A percentile compares a stretch with the other conserved stretches of the same genome.
These are phyloP conservation scores for Lasiosphaeria hispida DNA, from an alignment of 495 filamentous ascomycete genomes.

Conservation along the genomic window DNA sequence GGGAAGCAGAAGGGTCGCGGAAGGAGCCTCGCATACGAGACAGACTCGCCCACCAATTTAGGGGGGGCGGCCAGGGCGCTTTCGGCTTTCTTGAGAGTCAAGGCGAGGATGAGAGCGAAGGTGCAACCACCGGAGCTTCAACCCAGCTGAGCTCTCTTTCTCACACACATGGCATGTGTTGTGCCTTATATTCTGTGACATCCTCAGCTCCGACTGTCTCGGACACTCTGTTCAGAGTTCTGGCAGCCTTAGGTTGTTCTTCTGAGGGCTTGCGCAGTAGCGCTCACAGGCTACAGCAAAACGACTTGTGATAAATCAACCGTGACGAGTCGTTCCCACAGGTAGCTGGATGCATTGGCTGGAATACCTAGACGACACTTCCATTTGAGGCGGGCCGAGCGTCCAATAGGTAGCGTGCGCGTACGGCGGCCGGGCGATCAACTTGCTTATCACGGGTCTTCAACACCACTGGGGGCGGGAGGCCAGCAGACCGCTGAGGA, in stretches of 20 bases:
- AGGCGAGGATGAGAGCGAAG: too few relatives aligned
- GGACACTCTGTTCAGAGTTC: too few relatives aligned
- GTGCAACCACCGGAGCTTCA: too few relatives aligned
- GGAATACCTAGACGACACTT: too few relatives aligned
- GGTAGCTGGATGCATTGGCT: too few relatives aligned
- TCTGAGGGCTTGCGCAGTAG: background rate
- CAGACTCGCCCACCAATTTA: background rate
- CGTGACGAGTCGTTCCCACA: background rate
- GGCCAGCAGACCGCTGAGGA: background rate
- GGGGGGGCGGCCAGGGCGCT: background rate
- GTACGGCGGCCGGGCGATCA: slow-evolving; percentile 9
- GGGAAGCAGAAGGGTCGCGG: background rate
- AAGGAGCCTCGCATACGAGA: background rate
- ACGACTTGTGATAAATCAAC: background rate
- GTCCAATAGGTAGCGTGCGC: background rate
- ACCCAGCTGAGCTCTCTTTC: too few relatives aligned
- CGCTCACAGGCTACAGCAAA: background rate
- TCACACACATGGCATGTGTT: too few relatives aligned
- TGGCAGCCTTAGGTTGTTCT: background rate
- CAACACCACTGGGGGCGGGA: background rate
- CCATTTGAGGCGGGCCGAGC: too few relatives aligned
- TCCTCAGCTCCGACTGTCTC: too few relatives aligned
- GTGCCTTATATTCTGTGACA: too few relatives aligned
- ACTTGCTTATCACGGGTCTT: slow-evolving; percentile 1
- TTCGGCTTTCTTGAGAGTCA: too few relatives aligned